A percentile compares a stretch with the other conserved stretches of the same genome.
Evolutionary conservation across 2,329 filamentous ascomycete genomes (phyloP).

Genomic region (Pyrenophora graminea): DNA sequence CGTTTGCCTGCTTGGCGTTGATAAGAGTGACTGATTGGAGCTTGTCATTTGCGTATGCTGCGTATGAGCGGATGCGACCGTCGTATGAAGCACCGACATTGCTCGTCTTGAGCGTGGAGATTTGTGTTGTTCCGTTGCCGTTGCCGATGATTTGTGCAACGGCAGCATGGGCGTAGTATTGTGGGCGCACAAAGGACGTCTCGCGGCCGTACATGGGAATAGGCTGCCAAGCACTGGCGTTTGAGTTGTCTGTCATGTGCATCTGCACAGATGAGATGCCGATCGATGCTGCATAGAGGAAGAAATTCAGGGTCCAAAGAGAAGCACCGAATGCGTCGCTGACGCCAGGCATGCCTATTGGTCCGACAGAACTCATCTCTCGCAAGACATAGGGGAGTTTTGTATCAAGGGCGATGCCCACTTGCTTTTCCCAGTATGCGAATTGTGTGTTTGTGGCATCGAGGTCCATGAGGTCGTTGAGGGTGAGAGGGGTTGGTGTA

Average conservation of each 20-base stretch:
- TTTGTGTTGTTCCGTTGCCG: conserved; percentile 52
- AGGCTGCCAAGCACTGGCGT: conserved; percentile 57
- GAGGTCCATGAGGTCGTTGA: conserved; percentile 53
- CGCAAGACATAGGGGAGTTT: conserved; percentile 55
- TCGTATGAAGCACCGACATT: conserved; percentile 44
- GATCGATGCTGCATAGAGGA: conserved; percentile 55
- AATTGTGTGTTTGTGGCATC: conserved; percentile 55
- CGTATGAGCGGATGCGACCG: conserved; percentile 51
- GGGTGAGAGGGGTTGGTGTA: conserved; percentile 50
- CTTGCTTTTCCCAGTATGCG: conserved; percentile 52
- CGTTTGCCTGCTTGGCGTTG: conserved; percentile 53
- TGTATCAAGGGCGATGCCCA: conserved; percentile 49
- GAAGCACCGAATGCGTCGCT: conserved; percentile 56
- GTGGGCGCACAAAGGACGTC: conserved; percentile 53
- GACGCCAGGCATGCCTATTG: conserved; percentile 53
- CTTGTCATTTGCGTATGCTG: conserved; percentile 50
- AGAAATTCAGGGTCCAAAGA: conserved; percentile 59
- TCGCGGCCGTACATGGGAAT: conserved; percentile 46
- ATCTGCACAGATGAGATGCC: conserved; percentile 56
- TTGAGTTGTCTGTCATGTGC: conserved; percentile 61
- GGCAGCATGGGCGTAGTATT: conserved; percentile 58
- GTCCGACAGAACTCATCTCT: conserved; percentile 58
- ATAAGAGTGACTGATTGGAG: conserved; percentile 53
- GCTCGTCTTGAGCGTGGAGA: conserved; percentile 43
- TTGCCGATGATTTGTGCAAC: conserved; percentile 56